A percentile compares a stretch with the other conserved stretches of the same genome.
Evolutionary conservation across 768 basidiomycete genomes (phyloP).

Genomic region (Rhodotorula sphaerocarpa): DNA sequence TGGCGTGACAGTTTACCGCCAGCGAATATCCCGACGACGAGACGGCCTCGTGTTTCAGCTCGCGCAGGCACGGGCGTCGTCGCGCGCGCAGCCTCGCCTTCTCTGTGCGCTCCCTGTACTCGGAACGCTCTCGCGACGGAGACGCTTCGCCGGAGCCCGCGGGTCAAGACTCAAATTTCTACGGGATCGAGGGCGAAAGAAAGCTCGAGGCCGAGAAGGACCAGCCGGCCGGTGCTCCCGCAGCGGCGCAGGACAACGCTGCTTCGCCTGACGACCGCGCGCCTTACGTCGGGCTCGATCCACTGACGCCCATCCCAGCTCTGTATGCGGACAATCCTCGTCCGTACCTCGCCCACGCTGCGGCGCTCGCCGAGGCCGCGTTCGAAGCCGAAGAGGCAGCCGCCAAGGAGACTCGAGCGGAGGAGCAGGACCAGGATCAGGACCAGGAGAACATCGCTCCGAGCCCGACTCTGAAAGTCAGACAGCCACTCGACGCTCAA

Average conservation of each 20-base stretch:
- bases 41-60: too few species aligned
- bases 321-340: not conserved
- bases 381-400: not conserved
- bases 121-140: not conserved
- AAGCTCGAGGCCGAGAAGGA: not conserved
- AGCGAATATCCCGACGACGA: too few species aligned
- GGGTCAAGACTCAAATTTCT: not conserved
- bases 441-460: not conserved
- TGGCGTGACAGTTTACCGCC: too few species aligned
- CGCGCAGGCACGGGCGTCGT: too few species aligned
- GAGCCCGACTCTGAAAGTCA: too few species aligned
- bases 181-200: not conserved
- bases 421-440: not conserved
- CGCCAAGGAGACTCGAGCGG: not conserved
- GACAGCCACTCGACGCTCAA: too few species aligned
- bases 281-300: not conserved
- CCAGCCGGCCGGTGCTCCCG: not conserved
- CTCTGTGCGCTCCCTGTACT: too few species aligned
- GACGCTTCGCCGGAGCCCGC: not conserved
- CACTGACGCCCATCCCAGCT: not conserved
- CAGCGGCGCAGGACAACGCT: too few species aligned
- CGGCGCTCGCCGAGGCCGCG: not conserved
- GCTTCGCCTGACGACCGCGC: not conserved
- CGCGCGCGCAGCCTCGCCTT: too few species aligned
- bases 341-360: not conserved